Conservation (phyloP, 345 rosid genomes). For the Populus ilicifolia region DNA sequence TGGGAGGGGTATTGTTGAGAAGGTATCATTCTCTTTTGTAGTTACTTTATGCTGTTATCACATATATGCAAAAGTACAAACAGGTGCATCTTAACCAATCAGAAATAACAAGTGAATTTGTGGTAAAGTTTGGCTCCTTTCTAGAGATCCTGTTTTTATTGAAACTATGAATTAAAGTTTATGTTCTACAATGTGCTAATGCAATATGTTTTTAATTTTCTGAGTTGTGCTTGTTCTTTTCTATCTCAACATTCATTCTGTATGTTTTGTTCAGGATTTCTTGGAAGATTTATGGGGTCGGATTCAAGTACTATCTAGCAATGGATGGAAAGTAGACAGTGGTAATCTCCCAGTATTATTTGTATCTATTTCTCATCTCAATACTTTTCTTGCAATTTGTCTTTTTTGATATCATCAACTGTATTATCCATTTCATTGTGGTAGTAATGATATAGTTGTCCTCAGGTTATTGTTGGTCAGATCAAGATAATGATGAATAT, state of each 20-base stretch:
- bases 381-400: background rate
- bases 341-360: slow-evolving; percentile 38
- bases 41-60: background rate
- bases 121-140: background rate
- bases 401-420: background rate
- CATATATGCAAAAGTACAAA: background rate
- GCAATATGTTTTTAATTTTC: background rate
- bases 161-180: background rate
- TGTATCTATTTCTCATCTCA: background rate
- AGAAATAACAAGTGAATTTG: background rate
- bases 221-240: slow-evolving; percentile 3
- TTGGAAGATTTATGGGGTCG: slow-evolving; percentile 90
- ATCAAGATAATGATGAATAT: background rate
- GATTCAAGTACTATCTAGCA: slow-evolving; percentile 61
- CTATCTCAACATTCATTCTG: background rate
- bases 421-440: background rate
- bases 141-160: background rate
- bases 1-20: slow-evolving; percentile 42
- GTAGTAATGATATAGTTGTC: too few species aligned
- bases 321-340: slow-evolving; percentile 94
- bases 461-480: background rate
- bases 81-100: background rate
- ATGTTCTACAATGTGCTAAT: background rate
- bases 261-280: slow-evolving; percentile 60
- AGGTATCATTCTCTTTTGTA: slow-evolving; percentile 41